A percentile compares a stretch with the other conserved stretches of the same genome.
phyloP scores from a whole-genome alignment of 352 stramenopile genomes.

The Pythium periplocum region DNA sequence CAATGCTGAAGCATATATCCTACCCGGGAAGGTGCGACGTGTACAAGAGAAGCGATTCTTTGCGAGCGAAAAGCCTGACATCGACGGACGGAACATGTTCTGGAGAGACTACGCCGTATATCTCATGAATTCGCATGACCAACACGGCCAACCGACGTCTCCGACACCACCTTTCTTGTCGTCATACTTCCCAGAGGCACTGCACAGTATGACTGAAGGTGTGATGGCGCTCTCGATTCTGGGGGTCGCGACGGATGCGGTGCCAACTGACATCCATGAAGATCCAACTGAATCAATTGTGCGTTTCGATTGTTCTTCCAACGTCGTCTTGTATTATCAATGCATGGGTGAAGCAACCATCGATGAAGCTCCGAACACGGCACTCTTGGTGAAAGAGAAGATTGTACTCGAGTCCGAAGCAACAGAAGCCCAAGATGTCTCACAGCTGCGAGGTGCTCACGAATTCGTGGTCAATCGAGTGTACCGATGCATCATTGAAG shows the following conservation, averaged over 20 bases:
- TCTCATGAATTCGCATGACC: conserved; percentile 2
- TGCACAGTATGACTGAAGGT: conserved; percentile 37
- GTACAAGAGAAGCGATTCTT: conserved; percentile 40
- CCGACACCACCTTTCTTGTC: conserved; percentile 35
- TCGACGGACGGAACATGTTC: conserved; percentile 45
- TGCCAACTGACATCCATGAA: conserved; percentile 16
- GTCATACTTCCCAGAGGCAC: conserved; percentile 45
- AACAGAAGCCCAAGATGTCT: too few relatives aligned
- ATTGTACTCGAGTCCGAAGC: too few relatives aligned
- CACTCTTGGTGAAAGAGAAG: conserved; percentile 47
- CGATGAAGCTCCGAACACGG: conserved; percentile 22
- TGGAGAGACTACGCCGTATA: conserved; percentile 57
- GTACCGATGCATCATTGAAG: conserved; percentile 45
- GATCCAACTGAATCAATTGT: conserved; percentile 5
- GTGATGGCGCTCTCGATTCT: conserved; percentile 54
- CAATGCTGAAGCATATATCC: conserved; percentile 21
- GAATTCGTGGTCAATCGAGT: conserved; percentile 48
- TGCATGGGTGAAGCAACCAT: conserved; percentile 24
- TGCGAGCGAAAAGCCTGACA: conserved; percentile 15
- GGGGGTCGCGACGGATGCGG: conserved; percentile 24
- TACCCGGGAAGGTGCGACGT: conserved; percentile 37
- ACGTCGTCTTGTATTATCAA: conserved; percentile 48
- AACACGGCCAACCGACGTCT: background rate
- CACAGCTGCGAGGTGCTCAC: background rate
- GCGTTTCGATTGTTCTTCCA: background rate